These are phyloP conservation scores for Pichia sp. DNA, from an alignment of 1,139 yeast species.

Conservation along the genomic window DNA sequence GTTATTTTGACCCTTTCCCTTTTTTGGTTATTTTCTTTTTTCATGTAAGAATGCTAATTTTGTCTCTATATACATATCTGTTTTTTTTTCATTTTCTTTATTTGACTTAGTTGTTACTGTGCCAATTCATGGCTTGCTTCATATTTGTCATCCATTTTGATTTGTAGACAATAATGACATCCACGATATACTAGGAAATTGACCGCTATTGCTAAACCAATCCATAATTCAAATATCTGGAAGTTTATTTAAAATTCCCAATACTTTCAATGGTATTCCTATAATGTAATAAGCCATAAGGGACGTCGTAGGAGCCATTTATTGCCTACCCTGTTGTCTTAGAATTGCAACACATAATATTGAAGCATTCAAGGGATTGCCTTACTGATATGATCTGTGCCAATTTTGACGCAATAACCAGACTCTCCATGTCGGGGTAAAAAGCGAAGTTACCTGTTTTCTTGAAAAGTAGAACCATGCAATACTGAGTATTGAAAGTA, in stretches of 20 bases:
- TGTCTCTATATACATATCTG: neutral
- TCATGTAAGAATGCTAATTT: neutral
- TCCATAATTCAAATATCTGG: constrained; percentile 74
- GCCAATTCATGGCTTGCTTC: constrained; percentile 24
- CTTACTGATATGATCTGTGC: constrained; percentile 69
- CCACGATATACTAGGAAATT: constrained; percentile 57
- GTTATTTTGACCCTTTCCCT: neutral
- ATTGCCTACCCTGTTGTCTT: constrained; percentile 84
- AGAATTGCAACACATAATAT: constrained; percentile 79
- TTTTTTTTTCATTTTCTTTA: neutral
- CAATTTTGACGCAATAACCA: constrained; percentile 41
- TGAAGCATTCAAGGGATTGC: constrained; percentile 75
- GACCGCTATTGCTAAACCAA: constrained; percentile 77
- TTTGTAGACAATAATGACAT: constrained; percentile 43
- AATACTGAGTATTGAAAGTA: constrained; percentile 41
- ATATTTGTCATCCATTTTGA: constrained; percentile 54
- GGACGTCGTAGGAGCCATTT: constrained; percentile 73
- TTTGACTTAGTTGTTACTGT: neutral
- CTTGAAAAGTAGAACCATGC: constrained; percentile 49
- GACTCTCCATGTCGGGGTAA: constrained; percentile 65
- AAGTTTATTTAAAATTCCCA: constrained; percentile 53
- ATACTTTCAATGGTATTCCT: constrained; percentile 63
- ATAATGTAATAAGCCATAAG: constrained; percentile 63
- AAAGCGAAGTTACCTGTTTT: constrained; percentile 53
- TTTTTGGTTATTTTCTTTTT: neutral